A percentile compares a stretch with the other conserved stretches of the same genome.
phyloP scores from a whole-genome alignment of 129 eudicot species.

The Cynara cardunculus region DNA sequence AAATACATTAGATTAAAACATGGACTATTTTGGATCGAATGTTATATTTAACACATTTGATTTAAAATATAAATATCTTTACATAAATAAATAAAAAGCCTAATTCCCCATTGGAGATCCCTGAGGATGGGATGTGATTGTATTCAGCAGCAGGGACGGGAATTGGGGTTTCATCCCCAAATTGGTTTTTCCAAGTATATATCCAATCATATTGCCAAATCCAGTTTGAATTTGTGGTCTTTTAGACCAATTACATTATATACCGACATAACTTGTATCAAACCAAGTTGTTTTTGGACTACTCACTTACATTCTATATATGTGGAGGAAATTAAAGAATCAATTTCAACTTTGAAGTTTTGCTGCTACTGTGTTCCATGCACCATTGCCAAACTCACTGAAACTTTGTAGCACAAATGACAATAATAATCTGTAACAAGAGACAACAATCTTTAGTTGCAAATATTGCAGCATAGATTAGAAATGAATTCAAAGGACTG shows the following conservation, averaged over 20 bases:
- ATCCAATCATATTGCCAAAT: not conserved
- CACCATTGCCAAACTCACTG: slow-evolving; percentile 7
- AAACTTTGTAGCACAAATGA: not conserved
- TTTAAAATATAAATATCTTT: no score
- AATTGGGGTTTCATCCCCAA: no score
- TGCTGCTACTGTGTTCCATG: slow-evolving; percentile 4
- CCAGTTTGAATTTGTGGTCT: not conserved
- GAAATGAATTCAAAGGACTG: slow-evolving; percentile 6
- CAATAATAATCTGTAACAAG: slow-evolving; percentile 17
- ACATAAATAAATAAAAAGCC: no score
- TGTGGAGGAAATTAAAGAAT: not conserved
- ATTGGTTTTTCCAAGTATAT: not conserved
- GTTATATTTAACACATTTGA: no score
- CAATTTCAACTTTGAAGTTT: not conserved
- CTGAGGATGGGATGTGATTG: no score
- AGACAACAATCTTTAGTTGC: not conserved
- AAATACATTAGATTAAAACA: no score
- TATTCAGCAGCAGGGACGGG: no score
- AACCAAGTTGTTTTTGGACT: not conserved
- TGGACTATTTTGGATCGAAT: no score
- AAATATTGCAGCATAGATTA: not conserved
- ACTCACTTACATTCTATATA: not conserved
- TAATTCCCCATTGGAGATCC: no score
- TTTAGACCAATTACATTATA: not conserved
- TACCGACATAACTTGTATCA: not conserved